A percentile compares a stretch with the other conserved stretches of the same genome.
Evolutionary conservation across 108 stramenopile genomes (phyloP).

Genomic region (Cyclotella kingstonii): DNA sequence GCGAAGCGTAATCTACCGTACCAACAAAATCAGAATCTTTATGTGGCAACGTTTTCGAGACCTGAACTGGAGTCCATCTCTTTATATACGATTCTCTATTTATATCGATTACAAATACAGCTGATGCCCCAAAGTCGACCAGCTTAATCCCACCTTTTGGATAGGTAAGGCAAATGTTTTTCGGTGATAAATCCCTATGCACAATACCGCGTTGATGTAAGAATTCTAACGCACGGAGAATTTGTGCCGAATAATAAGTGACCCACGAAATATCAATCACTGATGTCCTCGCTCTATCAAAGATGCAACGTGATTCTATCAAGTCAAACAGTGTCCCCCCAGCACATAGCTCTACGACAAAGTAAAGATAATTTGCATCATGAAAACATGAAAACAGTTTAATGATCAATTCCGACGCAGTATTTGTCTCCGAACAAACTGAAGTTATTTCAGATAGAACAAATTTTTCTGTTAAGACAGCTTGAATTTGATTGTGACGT

Average conservation of each 20-base stretch:
- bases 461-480: slow-evolving; percentile 23
- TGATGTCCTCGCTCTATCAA: not conserved
- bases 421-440: not conserved
- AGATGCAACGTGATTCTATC: slow-evolving; percentile 4
- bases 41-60: no score
- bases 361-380: slow-evolving; percentile 30
- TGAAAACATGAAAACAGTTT: slow-evolving; percentile 35
- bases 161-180: slow-evolving; percentile 35
- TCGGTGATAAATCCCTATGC: slow-evolving; percentile 42
- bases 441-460: slow-evolving; percentile 20
- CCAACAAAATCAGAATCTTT: slow-evolving; percentile 34
- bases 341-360: slow-evolving; percentile 39
- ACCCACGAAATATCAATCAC: slow-evolving; percentile 27
- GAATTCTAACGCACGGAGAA: slow-evolving; percentile 28
- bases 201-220: slow-evolving; percentile 34
- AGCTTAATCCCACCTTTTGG: slow-evolving; percentile 28
- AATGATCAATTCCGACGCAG: slow-evolving; percentile 14
- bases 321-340: slow-evolving; percentile 45
- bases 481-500: slow-evolving; percentile 21
- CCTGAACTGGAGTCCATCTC: no score
- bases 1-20: slow-evolving; percentile 37
- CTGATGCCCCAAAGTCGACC: slow-evolving; percentile 43
- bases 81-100: no score
- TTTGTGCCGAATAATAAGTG: slow-evolving; percentile 33
- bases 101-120: slow-evolving; percentile 3